A percentile compares a stretch with the other conserved stretches of the same genome.
Conservation (phyloP, 2,329 filamentous ascomycete genomes). For the Teratosphaeria zuluensis region DNA sequence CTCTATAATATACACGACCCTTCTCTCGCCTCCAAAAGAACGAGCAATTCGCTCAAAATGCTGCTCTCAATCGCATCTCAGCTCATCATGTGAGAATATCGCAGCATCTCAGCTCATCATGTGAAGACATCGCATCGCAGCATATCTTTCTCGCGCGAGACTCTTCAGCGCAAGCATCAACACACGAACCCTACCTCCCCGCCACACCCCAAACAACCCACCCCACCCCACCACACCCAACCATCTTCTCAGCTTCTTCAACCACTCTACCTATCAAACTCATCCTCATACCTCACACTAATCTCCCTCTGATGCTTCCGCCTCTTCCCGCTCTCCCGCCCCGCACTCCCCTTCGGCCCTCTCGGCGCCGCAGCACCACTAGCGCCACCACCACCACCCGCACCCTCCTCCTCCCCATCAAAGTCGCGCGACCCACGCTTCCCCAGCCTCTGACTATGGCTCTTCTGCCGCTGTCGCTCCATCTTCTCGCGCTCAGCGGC, state of each 20-base stretch:
- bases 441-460: constrained; percentile 39
- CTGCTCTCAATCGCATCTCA: too few relatives aligned
- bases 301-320: constrained; percentile 3
- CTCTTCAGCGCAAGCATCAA: too few relatives aligned
- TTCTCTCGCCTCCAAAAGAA: too few relatives aligned
- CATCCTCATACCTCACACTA: constrained; percentile 8
- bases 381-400: too few relatives aligned
- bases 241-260: background rate
- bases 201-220: background rate
- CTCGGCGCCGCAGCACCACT: constrained; percentile 31
- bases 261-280: constrained; percentile 1
- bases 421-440: constrained; percentile 24
- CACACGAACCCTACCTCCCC: background rate
- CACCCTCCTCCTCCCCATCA: constrained; percentile 15
- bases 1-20: too few relatives aligned
- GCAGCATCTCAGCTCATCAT: too few relatives aligned
- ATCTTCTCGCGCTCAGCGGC: constrained; percentile 23
- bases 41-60: too few relatives aligned
- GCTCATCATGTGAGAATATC: background rate
- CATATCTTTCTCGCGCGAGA: too few relatives aligned
- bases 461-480: constrained; percentile 59
- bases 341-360: constrained; percentile 36
- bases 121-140: background rate
- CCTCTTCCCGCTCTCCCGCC: background rate
- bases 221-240: background rate